Evolutionary conservation across 2,329 filamentous ascomycete species (phyloP), one percentile per base, ranked within the genome.

Genomic region (Fusarium sp.): DNA sequence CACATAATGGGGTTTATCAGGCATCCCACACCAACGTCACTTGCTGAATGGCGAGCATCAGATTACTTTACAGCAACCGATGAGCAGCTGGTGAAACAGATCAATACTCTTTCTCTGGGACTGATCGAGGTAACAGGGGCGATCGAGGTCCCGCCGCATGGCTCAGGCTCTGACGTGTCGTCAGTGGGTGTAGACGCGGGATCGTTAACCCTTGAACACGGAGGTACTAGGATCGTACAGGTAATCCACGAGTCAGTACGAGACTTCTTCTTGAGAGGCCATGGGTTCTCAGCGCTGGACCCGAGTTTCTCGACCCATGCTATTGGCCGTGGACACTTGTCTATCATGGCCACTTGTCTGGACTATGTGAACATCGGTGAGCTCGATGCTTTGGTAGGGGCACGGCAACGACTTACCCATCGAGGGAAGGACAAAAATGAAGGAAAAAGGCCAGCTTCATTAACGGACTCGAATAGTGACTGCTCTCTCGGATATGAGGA

Each of bases 221-320:
- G 39, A 0, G 13, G 22, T 10, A 41, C 22, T 6, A 41, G 39
- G 1, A 41, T 41, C 1, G 13, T 41, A n/a, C 39, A 41, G 22
- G 39, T 41, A 10, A 41, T 41, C 0, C 39, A n/a, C 0, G 39
- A 41, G 39, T 41, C 39, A n/a, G 39, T 41, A 6, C 39, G 39
- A 22, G 13, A 15, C 8, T 41, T 41, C 13, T 41, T 41, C 22
- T n/a, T 41, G 39, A 41, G 39, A 0, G 39, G 39, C 8, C n/a
- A 41, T n/a, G 39, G 39, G 22, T 41, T 41, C 22, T 41, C 39
- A 1, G 22, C 14, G 7, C 22, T 41, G 0, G 39, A 41, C 39
- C 0, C 22, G 6, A 41, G 39, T 1, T 41, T n/a, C 0, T 41
- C 0, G 0, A n/a, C 13, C 13, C 5, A 41, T 41, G 1, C 39